These are phyloP conservation scores for Solanum verrucosum DNA, from an alignment of 257 asterid species.

Conservation along the genomic window DNA sequence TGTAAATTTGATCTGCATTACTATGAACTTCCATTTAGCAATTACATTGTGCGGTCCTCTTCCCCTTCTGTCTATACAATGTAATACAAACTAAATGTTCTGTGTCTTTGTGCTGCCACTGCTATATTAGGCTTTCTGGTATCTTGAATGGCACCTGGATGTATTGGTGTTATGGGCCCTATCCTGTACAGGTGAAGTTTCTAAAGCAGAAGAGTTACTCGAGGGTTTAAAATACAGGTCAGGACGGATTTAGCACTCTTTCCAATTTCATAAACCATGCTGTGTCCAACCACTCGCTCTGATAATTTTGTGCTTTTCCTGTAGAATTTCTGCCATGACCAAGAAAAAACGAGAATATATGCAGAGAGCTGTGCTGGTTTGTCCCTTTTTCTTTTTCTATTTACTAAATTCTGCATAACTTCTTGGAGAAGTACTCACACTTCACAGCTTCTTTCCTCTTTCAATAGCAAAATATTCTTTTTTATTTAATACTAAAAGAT, in stretches of 20 bases:
- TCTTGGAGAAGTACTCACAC: neutral
- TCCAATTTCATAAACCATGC: neutral
- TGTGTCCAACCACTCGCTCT: neutral
- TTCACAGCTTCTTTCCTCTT: neutral
- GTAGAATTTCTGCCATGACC: constrained; percentile 58
- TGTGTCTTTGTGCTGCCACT: constrained; percentile 6
- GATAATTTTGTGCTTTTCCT: neutral
- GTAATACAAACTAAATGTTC: neutral
- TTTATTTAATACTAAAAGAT: neutral
- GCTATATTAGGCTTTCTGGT: constrained; percentile 55
- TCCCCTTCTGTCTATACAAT: neutral
- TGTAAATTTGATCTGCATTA: neutral
- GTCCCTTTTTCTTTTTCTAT: constrained; percentile 2
- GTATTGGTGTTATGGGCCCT: constrained; percentile 70
- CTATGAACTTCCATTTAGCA: neutral
- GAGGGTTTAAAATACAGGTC: constrained; percentile 66
- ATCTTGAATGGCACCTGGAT: constrained; percentile 95
- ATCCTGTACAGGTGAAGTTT: constrained; percentile 35
- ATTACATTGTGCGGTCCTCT: neutral
- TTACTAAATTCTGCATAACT: neutral
- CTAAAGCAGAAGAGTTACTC: constrained; percentile 65
- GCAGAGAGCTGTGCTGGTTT: constrained; percentile 55
- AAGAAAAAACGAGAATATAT: constrained; percentile 58
- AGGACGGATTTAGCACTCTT: neutral
- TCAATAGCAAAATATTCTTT: neutral